Evolutionary conservation across 495 filamentous ascomycete species (phyloP).

Genomic region (Hypoxylon fuscum): DNA sequence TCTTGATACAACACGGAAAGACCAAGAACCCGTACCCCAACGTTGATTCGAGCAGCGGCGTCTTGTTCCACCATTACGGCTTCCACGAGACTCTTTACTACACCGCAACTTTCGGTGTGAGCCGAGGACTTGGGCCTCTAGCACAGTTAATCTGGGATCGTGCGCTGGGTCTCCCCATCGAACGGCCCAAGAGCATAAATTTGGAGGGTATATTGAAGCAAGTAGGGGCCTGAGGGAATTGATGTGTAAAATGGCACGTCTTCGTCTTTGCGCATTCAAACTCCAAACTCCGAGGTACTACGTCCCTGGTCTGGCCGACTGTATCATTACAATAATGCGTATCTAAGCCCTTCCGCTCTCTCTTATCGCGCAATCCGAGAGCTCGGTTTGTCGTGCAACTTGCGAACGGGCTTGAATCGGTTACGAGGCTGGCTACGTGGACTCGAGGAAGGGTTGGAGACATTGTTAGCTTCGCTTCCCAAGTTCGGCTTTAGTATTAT

Average conservation of each 20-base stretch:
- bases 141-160: conserved; percentile 97
- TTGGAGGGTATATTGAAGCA: conserved; percentile 78
- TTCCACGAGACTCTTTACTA: conserved; percentile 98
- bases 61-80: conserved; percentile 96
- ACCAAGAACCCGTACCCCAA: conserved; percentile 99
- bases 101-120: conserved; percentile 96
- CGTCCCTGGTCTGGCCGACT: conserved; percentile 20
- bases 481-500: too few relatives aligned
- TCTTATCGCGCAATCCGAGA: not conserved
- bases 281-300: conserved; percentile 13
- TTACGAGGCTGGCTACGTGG: too few relatives aligned
- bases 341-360: not conserved
- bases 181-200: conserved; percentile 97
- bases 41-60: conserved; percentile 90
- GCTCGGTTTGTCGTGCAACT: too few relatives aligned
- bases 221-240: conserved; percentile 47
- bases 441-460: too few relatives aligned
- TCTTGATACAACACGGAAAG: conserved; percentile 94
- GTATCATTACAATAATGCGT: conserved; percentile 8
- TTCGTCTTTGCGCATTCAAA: conserved; percentile 17
- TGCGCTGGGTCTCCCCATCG: conserved; percentile 93
- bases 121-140: conserved; percentile 87
- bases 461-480: too few relatives aligned
- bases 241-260: conserved; percentile 18
- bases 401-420: not conserved